Evolutionary conservation across 1,139 yeast genomes (phyloP).

Genomic region (Zygosaccharomyces sapae): DNA sequence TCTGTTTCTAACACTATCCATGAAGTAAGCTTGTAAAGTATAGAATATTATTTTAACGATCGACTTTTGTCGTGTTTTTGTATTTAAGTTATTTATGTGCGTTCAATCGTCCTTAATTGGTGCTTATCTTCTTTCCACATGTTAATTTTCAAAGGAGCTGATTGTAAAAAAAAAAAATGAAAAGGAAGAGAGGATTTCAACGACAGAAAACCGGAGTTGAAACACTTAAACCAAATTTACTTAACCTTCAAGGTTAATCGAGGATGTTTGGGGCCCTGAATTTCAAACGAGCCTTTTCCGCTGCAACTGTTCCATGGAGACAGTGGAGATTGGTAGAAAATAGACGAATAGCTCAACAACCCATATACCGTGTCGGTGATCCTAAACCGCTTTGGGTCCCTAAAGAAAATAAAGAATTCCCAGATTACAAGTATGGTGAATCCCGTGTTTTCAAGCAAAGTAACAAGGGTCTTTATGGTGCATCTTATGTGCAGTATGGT

Average conservation of each 20-base stretch:
- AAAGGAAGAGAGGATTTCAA: too few species aligned
- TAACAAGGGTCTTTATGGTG: constrained; percentile 86
- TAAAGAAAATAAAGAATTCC: constrained; percentile 47
- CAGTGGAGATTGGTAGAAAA: constrained; percentile 41
- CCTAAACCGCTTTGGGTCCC: constrained; percentile 48
- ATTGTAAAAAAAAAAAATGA: not conserved
- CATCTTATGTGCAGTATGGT: constrained; percentile 74
- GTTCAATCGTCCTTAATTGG: not conserved
- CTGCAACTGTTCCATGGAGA: constrained; percentile 24
- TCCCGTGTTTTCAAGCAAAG: constrained; percentile 75
- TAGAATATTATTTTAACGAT: too few species aligned
- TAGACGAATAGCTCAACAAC: constrained; percentile 39
- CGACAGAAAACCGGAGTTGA: too few species aligned
- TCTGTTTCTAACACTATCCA: constrained; percentile 4
- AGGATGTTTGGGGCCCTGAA: not conserved
- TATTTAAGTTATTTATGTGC: not conserved
- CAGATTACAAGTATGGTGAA: constrained; percentile 81
- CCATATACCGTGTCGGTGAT: constrained; percentile 44
- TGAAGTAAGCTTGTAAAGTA: too few species aligned
- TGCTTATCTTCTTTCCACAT: constrained; percentile 1
- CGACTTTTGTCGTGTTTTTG: too few species aligned
- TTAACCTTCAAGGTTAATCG: not conserved
- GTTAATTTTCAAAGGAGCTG: not conserved
- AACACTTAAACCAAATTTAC: not conserved
- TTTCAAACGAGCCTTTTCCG: constrained; percentile 19